Percentiles rank a stretch among this genome's conserved stretches.
phyloP scores from a whole-genome alignment of 352 stramenopile genomes.

The Phytophthora lateralis region DNA sequence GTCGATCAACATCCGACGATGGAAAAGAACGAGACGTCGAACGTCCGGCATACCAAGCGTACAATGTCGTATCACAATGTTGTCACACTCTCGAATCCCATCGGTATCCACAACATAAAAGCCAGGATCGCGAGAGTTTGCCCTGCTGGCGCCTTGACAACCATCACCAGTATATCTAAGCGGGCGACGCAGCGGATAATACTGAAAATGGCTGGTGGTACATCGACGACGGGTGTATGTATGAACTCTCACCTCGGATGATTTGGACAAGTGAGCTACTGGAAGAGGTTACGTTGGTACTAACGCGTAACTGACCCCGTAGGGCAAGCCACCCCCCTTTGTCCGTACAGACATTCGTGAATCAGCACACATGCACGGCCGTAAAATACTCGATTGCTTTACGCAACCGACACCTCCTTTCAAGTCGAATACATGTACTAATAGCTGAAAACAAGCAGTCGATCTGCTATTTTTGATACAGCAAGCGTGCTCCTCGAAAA shows the following conservation, averaged over 20 bases:
- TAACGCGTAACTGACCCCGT: conserved; percentile 22
- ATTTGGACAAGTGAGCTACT: conserved; percentile 37
- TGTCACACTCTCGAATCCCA: conserved; percentile 26
- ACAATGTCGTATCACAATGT: conserved; percentile 44
- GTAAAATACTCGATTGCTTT: not conserved
- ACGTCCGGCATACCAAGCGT: too few species aligned
- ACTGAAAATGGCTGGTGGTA: conserved; percentile 29
- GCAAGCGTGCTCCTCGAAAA: too few species aligned
- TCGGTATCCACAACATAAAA: conserved; percentile 23
- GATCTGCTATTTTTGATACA: too few species aligned
- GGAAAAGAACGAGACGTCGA: conserved; percentile 53
- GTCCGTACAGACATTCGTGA: not conserved
- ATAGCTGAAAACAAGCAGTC: not conserved
- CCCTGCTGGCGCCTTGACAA: conserved; percentile 13
- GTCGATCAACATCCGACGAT: conserved; percentile 23
- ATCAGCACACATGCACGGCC: not conserved
- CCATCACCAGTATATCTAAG: conserved; percentile 16
- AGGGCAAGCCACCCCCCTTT: not conserved
- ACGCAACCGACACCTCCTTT: not conserved
- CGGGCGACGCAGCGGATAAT: conserved; percentile 11
- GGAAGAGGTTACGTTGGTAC: conserved; percentile 32
- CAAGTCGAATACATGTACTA: too few species aligned
- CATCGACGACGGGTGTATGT: conserved; percentile 21
- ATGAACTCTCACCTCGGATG: conserved; percentile 24
- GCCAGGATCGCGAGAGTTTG: conserved; percentile 18